Evolutionary conservation across 768 basidiomycete species (phyloP), one percentile per base, ranked within the genome.

Genomic region (Rhodocollybia butyracea): DNA sequence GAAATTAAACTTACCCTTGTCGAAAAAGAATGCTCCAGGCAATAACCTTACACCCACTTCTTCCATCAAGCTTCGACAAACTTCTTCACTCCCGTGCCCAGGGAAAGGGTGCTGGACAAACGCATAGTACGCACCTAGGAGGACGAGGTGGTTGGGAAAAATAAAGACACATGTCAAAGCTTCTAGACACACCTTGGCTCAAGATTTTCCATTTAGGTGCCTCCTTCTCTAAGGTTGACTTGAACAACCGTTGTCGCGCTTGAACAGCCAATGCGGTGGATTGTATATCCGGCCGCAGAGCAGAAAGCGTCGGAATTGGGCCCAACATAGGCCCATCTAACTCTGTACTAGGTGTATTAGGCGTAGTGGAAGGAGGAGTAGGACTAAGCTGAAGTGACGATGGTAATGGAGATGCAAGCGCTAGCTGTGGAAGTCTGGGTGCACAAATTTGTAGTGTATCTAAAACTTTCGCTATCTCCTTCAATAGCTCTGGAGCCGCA

Each of bases 401-500:
- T 34, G 10, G 10, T 11, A 13, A 31, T 12, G 2, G 6, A n/a
- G 26, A 30, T 11, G 36, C 34, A 41, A 93, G 74, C 0, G 88
- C 89, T 8, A 83, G 65, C 62, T 94, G 92, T 15, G 86, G 75
- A 0, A 87, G 79, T 6, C 87, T 79, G 11, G 91, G 87, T 0
- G 91, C 75, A 63, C 91, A 93, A 36, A 91, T 86, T 62, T 92
- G 91, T 34, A 92, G 72, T 58, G 84, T 87, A 67, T 94, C 92
- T 12, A 91, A 79, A 21, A 87, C 79, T 22, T 72, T 77, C 46
- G 84, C 64, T 17, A 81, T 69, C 4, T 77, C 61, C 15, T 59
- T 59, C 6, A 87, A 69, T 46, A 93, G 66, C 0, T 64, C 57
- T 0, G 84, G 81, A 0, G 84, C 81, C 1, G 86, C 85, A 19